phyloP scores from a whole-genome alignment of 2,329 filamentous ascomycete genomes.

The Pseudogymnoascus sp. region DNA sequence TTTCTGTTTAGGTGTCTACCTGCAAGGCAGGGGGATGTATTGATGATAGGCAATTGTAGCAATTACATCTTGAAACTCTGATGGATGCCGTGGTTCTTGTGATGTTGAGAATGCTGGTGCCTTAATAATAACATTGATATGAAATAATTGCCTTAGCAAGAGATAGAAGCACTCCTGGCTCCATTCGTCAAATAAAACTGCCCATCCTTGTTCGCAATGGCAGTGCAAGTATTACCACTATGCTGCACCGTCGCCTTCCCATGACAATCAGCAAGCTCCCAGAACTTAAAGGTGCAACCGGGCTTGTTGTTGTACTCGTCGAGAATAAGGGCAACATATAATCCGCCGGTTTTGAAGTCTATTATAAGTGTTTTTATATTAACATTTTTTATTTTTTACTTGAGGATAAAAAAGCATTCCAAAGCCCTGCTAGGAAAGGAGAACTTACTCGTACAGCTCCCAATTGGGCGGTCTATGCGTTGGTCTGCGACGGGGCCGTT shows the following conservation, averaged over 20 bases:
- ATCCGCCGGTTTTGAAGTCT: not conserved
- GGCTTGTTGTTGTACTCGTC: not conserved
- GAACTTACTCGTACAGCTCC: not conserved
- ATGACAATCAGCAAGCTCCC: not conserved
- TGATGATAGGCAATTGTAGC: not conserved
- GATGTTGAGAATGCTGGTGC: not conserved
- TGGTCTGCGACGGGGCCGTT: not conserved
- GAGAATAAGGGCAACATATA: not conserved
- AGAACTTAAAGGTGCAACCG: not conserved
- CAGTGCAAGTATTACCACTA: not conserved
- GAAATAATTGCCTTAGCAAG: not conserved
- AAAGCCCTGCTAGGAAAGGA: not conserved
- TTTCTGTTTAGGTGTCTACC: not conserved
- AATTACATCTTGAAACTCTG: not conserved
- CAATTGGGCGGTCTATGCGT: not conserved
- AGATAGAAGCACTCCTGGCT: not conserved
- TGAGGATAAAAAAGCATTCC: not conserved
- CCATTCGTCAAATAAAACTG: not conserved
- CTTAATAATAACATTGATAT: not conserved
- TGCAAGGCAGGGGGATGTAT: not conserved
- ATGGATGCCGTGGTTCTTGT: not conserved
- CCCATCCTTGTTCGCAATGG: not conserved
- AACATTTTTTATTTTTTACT: not conserved
- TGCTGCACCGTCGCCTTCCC: not conserved
- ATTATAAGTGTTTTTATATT: not conserved